Percentiles rank a stretch among this genome's conserved stretches.
Evolutionary conservation across 192 early-diverging fungal genomes (phyloP).

Genomic region (Physocladia obscura): DNA sequence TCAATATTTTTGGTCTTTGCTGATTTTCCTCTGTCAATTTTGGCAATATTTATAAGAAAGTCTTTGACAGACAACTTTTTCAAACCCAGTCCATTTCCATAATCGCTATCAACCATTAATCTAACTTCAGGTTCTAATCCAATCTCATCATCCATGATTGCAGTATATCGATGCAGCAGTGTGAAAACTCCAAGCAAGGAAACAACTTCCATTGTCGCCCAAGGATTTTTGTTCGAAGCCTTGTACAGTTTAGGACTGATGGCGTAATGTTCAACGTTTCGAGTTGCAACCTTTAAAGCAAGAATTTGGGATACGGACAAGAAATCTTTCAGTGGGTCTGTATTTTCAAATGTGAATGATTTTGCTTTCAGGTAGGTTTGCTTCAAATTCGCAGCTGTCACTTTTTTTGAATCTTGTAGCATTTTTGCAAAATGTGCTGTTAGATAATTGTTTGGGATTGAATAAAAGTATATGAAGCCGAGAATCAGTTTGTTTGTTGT

Average conservation of each 20-base stretch:
- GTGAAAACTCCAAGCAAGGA: neutral
- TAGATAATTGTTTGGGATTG: slow-evolving; percentile 2
- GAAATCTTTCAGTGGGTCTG: neutral
- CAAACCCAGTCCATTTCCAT: neutral
- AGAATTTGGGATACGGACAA: neutral
- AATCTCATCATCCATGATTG: neutral
- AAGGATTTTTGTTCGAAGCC: slow-evolving; percentile 8
- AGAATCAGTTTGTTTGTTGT: neutral
- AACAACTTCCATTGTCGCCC: slow-evolving; percentile 8
- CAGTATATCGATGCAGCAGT: slow-evolving; percentile 13
- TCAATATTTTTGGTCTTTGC: neutral
- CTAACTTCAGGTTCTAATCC: neutral
- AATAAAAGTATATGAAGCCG: slow-evolving; percentile 10
- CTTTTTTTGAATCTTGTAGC: neutral
- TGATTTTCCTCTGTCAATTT: neutral
- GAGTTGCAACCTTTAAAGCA: neutral
- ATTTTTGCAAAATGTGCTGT: neutral
- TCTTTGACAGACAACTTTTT: neutral
- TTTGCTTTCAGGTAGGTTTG: neutral
- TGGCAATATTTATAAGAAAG: too few relatives aligned
- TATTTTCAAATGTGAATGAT: neutral
- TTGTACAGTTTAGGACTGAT: neutral
- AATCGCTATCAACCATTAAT: neutral
- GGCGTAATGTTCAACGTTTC: neutral
- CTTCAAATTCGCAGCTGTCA: neutral